A percentile compares a stretch with the other conserved stretches of the same genome.
Evolutionary conservation across 768 basidiomycete species (phyloP).

Genomic region (Amanita polypyramis): DNA sequence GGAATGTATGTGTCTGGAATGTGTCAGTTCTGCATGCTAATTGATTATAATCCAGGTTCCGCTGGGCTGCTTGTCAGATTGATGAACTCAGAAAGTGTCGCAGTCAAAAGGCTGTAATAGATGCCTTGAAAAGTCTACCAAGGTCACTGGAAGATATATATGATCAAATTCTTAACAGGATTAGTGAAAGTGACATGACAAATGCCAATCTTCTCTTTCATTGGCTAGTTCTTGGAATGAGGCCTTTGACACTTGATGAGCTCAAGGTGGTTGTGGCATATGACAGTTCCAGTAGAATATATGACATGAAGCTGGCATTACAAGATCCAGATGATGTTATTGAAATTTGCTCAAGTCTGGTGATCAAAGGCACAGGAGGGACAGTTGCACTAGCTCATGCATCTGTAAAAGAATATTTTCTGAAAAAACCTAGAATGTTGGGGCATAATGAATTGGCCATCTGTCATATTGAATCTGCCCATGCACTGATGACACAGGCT

Average conservation of each 20-base stretch:
- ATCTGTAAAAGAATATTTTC: constrained; percentile 2
- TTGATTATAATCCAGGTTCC: background rate
- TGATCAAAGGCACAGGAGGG: background rate
- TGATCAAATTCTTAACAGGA: constrained; percentile 3
- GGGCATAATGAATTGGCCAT: background rate
- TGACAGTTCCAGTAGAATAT: background rate
- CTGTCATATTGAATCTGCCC: background rate
- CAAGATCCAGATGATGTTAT: background rate
- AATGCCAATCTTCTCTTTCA: background rate
- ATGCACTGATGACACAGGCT: background rate
- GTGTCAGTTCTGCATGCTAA: no score
- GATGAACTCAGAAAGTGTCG: background rate
- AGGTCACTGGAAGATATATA: background rate
- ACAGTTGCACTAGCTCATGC: background rate
- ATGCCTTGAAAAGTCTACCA: background rate
- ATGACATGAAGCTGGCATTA: background rate
- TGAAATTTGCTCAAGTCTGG: background rate
- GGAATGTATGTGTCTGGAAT: background rate
- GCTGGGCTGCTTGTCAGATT: background rate
- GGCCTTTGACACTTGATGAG: background rate
- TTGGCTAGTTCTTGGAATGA: background rate
- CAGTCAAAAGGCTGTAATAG: background rate
- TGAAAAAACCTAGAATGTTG: background rate
- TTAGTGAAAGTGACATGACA: background rate
- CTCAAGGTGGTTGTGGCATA: background rate